Evolutionary conservation across 306 rosid genomes (phyloP).

Genomic region (Chamaecrista fasciculata): DNA sequence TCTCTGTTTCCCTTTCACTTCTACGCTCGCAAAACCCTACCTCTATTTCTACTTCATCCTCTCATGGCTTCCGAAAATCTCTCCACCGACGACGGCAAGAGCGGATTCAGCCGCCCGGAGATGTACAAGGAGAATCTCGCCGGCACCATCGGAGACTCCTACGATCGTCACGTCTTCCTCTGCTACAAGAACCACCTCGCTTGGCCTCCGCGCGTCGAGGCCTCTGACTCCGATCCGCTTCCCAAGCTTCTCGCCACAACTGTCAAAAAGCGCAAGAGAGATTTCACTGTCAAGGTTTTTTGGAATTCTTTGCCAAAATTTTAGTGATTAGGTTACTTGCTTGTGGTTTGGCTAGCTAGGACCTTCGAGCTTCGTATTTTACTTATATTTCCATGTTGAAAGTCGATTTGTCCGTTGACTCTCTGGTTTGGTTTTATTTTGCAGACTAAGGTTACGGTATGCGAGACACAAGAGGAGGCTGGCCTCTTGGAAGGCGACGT

Average conservation of each 20-base stretch:
- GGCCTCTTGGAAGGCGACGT: constrained; percentile 69
- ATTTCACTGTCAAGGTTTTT: constrained; percentile 49
- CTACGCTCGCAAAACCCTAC: neutral
- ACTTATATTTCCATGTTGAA: neutral
- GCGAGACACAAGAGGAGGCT: constrained; percentile 62
- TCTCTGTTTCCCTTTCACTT: neutral
- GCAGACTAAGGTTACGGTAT: constrained; percentile 75
- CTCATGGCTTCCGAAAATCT: constrained; percentile 48
- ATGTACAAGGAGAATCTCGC: constrained; percentile 66
- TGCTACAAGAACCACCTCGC: constrained; percentile 66
- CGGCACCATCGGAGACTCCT: constrained; percentile 64
- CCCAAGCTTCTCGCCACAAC: constrained; percentile 55
- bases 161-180: constrained; percentile 86
- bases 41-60: neutral
- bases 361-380: neutral
- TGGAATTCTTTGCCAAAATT: neutral
- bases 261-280: constrained; percentile 57
- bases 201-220: constrained; percentile 79
- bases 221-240: constrained; percentile 65
- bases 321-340: neutral
- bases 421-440: constrained; percentile 6
- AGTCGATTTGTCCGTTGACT: constrained; percentile 10
- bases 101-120: constrained; percentile 79
- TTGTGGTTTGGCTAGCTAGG: neutral
- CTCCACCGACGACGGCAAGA: constrained; percentile 45